Percentiles rank a stretch among this genome's conserved stretches.
These are phyloP conservation scores for Wickerhamomyces bovis DNA, from an alignment of 805 yeast species.

Conservation along the genomic window DNA sequence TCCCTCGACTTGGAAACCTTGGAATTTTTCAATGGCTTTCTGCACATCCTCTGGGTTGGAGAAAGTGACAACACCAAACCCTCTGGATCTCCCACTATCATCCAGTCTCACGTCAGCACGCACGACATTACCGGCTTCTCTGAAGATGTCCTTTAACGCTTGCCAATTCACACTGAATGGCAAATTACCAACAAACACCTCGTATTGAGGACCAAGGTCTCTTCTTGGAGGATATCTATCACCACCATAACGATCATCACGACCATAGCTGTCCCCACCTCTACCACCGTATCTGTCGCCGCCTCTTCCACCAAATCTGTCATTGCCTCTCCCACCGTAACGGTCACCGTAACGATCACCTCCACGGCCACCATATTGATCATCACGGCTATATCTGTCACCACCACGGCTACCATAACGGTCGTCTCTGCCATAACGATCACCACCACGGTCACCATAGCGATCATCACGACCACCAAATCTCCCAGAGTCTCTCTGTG, in stretches of 20 bases:
- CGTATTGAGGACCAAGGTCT: conserved; percentile 28
- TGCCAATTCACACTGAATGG: conserved; percentile 84
- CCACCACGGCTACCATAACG: conserved; percentile 9
- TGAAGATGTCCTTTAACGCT: conserved; percentile 77
- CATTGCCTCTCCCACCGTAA: conserved; percentile 7
- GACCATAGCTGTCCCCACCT: conserved; percentile 5
- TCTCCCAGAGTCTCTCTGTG: conserved; percentile 8
- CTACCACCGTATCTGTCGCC: conserved; percentile 9
- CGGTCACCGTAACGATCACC: conserved; percentile 8
- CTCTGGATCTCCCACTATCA: conserved; percentile 71
- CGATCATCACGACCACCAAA: conserved; percentile 6
- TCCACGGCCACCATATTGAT: conserved; percentile 3
- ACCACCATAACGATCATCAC: conserved; percentile 9
- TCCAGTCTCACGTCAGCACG: conserved; percentile 75
- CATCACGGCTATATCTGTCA: conserved; percentile 14
- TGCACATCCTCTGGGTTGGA: conserved; percentile 60
- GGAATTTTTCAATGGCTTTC: conserved; percentile 61
- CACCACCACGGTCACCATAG: conserved; percentile 10
- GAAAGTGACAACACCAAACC: conserved; percentile 78
- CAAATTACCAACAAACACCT: conserved; percentile 73
- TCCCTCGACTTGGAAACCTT: conserved; percentile 70
- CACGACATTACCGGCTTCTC: conserved; percentile 67
- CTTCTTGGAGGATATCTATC: conserved; percentile 21
- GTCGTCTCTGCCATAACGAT: conserved; percentile 5
- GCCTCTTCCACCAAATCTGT: conserved; percentile 1